Conservation (phyloP, 108 stramenopile species). For the Nitzschia sp. region DNA sequence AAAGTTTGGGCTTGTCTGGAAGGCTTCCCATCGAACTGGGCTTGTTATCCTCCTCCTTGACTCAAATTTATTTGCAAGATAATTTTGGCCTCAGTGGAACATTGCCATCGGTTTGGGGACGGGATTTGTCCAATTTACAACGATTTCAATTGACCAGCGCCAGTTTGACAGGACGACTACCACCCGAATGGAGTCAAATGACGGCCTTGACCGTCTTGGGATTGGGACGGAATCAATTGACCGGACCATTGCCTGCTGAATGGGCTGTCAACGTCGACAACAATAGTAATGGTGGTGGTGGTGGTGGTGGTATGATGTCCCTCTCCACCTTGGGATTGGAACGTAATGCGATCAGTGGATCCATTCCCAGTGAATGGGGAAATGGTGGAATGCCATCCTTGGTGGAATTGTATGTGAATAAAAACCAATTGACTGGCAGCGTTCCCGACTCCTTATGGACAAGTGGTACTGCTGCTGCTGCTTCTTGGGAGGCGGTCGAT, state of each 20-base stretch:
- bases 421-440: slow-evolving; percentile 52
- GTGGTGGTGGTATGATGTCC: slow-evolving; percentile 26
- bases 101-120: slow-evolving; percentile 38
- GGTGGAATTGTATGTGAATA: slow-evolving; percentile 12
- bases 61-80: slow-evolving; percentile 46
- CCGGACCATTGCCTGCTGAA: slow-evolving; percentile 47
- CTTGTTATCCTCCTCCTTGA: slow-evolving; percentile 21
- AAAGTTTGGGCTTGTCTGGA: slow-evolving; percentile 11
- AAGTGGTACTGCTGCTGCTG: too few relatives aligned
- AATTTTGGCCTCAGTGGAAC: slow-evolving; percentile 57
- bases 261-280: slow-evolving; percentile 22
- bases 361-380: slow-evolving; percentile 36
- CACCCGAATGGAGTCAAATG: slow-evolving; percentile 23
- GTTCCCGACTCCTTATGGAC: slow-evolving; percentile 32
- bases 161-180: slow-evolving; percentile 49
- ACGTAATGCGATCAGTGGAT: slow-evolving; percentile 43
- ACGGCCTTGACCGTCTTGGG: slow-evolving; percentile 1
- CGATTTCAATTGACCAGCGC: slow-evolving; percentile 32
- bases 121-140: background rate
- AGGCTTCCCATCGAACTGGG: slow-evolving; percentile 18
- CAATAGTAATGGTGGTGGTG: too few relatives aligned
- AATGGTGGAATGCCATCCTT: slow-evolving; percentile 18
- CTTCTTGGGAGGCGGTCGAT: background rate
- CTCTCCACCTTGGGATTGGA: slow-evolving; percentile 47
- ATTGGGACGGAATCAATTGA: slow-evolving; percentile 42